phyloP scores from a whole-genome alignment of 345 rosid species.

The Geranium rotundifolium region DNA sequence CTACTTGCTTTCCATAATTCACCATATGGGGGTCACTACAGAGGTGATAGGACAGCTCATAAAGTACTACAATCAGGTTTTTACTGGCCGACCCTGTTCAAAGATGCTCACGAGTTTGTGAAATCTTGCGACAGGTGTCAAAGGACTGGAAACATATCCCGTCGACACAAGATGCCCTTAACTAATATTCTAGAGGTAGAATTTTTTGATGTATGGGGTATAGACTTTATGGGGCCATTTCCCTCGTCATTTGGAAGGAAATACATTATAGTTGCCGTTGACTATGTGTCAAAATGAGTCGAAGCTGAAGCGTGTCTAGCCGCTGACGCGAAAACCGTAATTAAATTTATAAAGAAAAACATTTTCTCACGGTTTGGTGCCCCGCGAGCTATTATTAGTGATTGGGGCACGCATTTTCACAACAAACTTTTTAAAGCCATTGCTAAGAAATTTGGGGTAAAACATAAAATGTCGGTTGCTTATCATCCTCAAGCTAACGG shows the following conservation, averaged over 20 bases:
- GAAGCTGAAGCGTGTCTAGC: background rate
- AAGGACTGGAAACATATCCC: too few relatives aligned
- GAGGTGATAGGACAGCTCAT: too few relatives aligned
- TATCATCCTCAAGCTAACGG: background rate
- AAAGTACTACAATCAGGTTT: too few relatives aligned
- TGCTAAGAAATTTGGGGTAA: background rate
- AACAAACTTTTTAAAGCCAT: background rate
- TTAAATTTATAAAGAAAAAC: background rate
- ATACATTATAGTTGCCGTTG: background rate
- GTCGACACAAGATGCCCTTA: background rate
- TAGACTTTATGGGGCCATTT: background rate
- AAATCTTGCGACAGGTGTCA: too few relatives aligned
- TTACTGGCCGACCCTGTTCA: too few relatives aligned
- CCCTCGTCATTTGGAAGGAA: background rate
- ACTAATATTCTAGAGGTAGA: background rate
- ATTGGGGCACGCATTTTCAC: background rate
- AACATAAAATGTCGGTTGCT: background rate
- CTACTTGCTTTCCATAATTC: too few relatives aligned
- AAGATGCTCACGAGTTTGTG: too few relatives aligned
- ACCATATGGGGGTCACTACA: too few relatives aligned
- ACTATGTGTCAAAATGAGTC: constrained; percentile 1
- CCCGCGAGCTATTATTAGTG: background rate
- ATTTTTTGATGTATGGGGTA: constrained; percentile 4
- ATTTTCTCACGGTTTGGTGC: background rate
- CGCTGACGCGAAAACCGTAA: background rate